Conservation (phyloP, 148 eudicot species). For the Rhododendron ferrugineum region DNA sequence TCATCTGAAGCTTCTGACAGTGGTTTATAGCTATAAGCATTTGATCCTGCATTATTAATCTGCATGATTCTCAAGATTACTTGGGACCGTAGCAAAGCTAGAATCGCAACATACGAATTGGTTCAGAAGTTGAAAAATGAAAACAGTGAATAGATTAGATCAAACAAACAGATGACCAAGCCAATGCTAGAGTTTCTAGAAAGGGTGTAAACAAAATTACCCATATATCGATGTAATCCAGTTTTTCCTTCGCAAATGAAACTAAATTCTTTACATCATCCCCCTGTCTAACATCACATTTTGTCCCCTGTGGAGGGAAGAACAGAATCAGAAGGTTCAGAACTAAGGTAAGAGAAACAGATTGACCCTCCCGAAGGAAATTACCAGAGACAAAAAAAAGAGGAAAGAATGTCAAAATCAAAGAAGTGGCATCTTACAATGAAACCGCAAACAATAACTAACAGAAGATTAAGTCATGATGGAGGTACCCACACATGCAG, state of each 20-base stretch:
- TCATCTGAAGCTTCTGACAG: constrained; percentile 94
- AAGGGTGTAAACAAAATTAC: constrained; percentile 27
- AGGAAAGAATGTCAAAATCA: neutral
- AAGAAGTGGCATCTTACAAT: constrained; percentile 8
- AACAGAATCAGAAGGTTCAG: constrained; percentile 11
- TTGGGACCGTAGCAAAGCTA: constrained; percentile 15
- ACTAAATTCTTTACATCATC: constrained; percentile 74
- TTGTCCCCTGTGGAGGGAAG: constrained; percentile 53
- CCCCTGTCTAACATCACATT: constrained; percentile 80
- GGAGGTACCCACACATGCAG: constrained; percentile 98
- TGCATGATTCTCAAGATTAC: constrained; percentile 48
- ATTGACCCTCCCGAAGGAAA: neutral
- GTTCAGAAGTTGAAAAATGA: neutral
- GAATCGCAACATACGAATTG: neutral
- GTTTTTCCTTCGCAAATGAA: constrained; percentile 66
- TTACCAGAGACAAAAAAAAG: neutral
- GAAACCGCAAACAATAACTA: neutral
- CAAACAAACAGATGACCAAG: neutral
- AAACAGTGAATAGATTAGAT: neutral
- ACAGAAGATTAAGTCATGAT: constrained; percentile 21
- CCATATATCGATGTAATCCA: constrained; percentile 84
- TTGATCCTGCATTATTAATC: constrained; percentile 99
- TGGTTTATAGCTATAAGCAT: constrained; percentile 94
- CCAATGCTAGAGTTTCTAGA: neutral
- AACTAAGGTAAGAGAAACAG: neutral